Percentiles rank a stretch among this genome's conserved stretches.
Conservation (phyloP, 169 alveolate genomes). For the Plasmodium inui region DNA sequence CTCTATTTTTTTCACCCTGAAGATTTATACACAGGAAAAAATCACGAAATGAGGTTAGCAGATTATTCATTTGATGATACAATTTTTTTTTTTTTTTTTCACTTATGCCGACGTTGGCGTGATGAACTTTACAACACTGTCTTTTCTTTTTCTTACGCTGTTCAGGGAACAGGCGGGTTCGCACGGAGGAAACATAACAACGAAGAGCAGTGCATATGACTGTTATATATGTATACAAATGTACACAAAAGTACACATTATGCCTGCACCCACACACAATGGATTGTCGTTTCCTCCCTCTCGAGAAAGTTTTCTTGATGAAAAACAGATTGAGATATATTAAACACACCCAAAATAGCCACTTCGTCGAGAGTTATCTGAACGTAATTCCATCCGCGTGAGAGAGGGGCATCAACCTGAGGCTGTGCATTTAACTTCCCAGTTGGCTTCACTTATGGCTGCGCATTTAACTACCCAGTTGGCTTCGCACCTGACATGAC, state of each 20-base stretch:
- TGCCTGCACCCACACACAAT: not conserved
- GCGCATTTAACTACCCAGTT: too few relatives aligned
- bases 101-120: not conserved
- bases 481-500: not conserved
- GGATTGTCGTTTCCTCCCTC: not conserved
- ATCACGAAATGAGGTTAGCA: constrained; percentile 16
- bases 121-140: not conserved
- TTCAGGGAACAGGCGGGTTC: constrained; percentile 32
- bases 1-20: not conserved
- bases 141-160: not conserved
- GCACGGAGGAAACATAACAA: not conserved
- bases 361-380: constrained; percentile 42
- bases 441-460: too few relatives aligned
- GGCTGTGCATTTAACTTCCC: not conserved
- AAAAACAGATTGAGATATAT: constrained; percentile 54
- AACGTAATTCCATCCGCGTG: constrained; percentile 17
- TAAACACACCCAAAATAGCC: constrained; percentile 24
- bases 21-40: constrained; percentile 17
- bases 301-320: constrained; percentile 46
- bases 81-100: not conserved
- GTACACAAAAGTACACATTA: not conserved
- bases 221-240: not conserved
- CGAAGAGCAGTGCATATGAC: not conserved
- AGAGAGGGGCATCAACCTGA: not conserved
- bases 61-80: not conserved